Base-by-base conservation (phyloP, 2,329 filamentous ascomycete species). In the Akanthomyces dipterigenus region DNA sequence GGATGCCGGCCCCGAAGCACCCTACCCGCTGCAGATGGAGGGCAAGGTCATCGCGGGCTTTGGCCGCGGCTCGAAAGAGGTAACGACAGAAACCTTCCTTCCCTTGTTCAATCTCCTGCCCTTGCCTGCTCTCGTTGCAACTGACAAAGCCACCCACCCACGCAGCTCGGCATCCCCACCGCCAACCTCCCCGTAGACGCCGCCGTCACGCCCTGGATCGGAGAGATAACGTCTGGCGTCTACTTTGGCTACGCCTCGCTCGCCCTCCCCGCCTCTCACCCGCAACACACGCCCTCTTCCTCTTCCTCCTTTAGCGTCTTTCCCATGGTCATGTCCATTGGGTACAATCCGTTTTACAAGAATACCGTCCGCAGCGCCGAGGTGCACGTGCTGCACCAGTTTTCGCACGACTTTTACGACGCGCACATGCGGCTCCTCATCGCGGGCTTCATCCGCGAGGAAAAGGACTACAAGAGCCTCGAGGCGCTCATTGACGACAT, bases 281-380 rank as follows among this genome's bases (percentile, higher is more conserved):
- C 82, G 1, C 74, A 82, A 67, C 68, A 66, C 51, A 64, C 49
- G 8, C 20, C 57, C 2, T 24, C 63, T 16, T 59, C 65, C 2
- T 58, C 67, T 45, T 67, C 70, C 62, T 51, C 60, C 53, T 72
- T 74, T 65, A 61, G 66, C 62, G 79, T 95, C 61, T 91, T 88
- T 74, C 91, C 91, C 1, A 95, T 96, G 83, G 92, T 96, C 66
- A 90, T 97, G 88, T 91, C 87, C 64, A 93, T 97, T 66, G 95
- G 95, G 49, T 98, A 93, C 83, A 99, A 98, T 76, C 95, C 95
- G 0, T 98, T 93, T 77, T 99, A 96, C 82, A 92, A 93, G 73
- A 98, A 99, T 80, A 87, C 83, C 5, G 86, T 90, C 51, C 87
- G 91, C 64, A 91, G 85, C 64, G 92, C 95, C 71, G 92, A 96